Conservation (phyloP, 148 eudicot genomes). For the Chenopodium album region DNA sequence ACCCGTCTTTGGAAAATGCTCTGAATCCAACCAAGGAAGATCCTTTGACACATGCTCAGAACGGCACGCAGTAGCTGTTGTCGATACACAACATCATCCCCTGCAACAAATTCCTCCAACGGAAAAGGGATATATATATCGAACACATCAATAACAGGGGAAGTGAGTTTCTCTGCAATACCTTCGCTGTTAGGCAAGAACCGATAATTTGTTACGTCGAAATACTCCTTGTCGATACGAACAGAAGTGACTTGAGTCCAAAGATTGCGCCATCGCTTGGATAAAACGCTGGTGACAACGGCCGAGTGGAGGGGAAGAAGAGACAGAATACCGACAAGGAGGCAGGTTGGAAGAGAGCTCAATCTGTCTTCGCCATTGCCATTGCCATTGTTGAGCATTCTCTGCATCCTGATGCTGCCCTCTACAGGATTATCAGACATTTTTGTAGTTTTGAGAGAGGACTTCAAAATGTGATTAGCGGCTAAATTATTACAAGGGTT, state of each 20-base stretch:
- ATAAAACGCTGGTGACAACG: neutral
- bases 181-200: neutral
- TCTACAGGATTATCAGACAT: neutral
- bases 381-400: too few relatives aligned
- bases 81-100: too few relatives aligned
- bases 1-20: neutral
- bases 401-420: neutral
- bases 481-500: too few relatives aligned
- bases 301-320: neutral
- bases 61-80: too few relatives aligned
- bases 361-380: neutral
- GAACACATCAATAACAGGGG: neutral
- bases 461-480: too few relatives aligned
- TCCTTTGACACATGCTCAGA: too few relatives aligned
- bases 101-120: too few relatives aligned
- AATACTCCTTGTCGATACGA: neutral
- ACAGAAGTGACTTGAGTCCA: neutral
- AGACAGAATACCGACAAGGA: neutral
- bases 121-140: neutral
- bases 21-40: too few relatives aligned
- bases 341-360: neutral
- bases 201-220: neutral
- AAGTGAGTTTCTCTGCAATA: neutral
- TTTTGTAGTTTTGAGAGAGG: too few relatives aligned
- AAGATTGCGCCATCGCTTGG: conserved; percentile 5